Conservation (phyloP, 768 basidiomycete genomes). For the Tephrocybe sp. region DNA sequence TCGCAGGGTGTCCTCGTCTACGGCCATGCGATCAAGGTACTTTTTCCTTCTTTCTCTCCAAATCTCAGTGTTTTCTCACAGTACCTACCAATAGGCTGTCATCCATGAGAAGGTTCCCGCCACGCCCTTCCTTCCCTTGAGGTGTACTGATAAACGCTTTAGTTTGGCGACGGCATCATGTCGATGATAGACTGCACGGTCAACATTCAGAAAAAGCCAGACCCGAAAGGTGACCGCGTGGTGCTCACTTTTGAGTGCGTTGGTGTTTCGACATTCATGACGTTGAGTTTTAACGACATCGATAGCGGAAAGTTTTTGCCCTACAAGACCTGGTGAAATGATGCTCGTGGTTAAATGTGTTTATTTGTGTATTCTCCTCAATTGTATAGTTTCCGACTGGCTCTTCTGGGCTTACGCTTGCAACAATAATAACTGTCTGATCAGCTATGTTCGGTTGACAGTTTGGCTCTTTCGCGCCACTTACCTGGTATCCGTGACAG, state of each 20-base stretch:
- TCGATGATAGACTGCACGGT: slow-evolving; percentile 86
- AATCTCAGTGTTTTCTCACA: slow-evolving; percentile 12
- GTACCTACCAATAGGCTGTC: slow-evolving; percentile 44
- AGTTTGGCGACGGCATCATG: slow-evolving; percentile 90
- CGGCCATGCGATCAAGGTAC: slow-evolving; percentile 76
- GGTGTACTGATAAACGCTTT: slow-evolving; percentile 1
- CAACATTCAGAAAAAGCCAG: slow-evolving; percentile 62
- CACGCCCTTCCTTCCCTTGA: neutral
- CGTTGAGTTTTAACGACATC: slow-evolving; percentile 7
- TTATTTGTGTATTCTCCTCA: too few species aligned
- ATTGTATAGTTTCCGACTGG: neutral
- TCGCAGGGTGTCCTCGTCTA: slow-evolving; percentile 70
- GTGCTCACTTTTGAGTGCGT: slow-evolving; percentile 79
- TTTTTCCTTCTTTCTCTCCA: neutral
- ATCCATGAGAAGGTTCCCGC: slow-evolving; percentile 70
- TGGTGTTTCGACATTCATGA: neutral
- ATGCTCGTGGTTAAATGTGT: neutral
- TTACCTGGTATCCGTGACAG: too few species aligned
- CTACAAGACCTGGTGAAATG: slow-evolving; percentile 69
- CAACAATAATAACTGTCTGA: too few species aligned
- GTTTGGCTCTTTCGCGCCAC: too few species aligned
- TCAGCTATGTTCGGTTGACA: too few species aligned
- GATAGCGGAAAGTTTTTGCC: slow-evolving; percentile 76
- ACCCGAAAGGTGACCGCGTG: slow-evolving; percentile 81
- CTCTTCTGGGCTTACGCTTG: too few species aligned